phyloP scores from a whole-genome alignment of 108 stramenopile species.

The Epipyxis sp. region DNA sequence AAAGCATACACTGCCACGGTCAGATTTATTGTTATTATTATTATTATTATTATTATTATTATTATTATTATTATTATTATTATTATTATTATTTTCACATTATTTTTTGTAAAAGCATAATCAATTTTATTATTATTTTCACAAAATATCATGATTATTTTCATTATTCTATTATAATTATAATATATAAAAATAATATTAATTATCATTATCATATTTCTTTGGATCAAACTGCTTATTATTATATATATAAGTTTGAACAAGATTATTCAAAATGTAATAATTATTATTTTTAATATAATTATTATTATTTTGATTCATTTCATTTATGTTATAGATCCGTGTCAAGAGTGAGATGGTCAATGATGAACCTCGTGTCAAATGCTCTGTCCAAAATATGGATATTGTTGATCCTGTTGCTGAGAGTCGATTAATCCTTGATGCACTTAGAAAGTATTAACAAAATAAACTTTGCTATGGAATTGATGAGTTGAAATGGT shows the following conservation, averaged over 20 bases:
- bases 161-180: no score
- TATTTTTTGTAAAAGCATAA: no score
- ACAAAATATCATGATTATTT: no score
- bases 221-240: neutral
- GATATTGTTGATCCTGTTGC: slow-evolving; percentile 70
- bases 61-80: no score
- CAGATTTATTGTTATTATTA: no score
- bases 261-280: neutral
- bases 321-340: slow-evolving; percentile 79
- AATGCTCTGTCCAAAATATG: slow-evolving; percentile 69
- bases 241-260: neutral
- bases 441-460: slow-evolving; percentile 60
- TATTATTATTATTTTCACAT: no score
- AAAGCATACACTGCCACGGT: neutral
- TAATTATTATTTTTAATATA: neutral
- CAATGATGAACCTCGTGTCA: slow-evolving; percentile 78
- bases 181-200: no score
- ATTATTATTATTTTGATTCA: no score
- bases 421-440: slow-evolving; percentile 71
- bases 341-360: slow-evolving; percentile 85
- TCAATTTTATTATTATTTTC: no score
- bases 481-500: neutral
- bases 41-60: neutral
- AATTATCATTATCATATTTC: neutral
- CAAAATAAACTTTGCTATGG: neutral